Base-by-base conservation (phyloP, 2,329 filamentous ascomycete genomes). In the Trichoderma sp. region DNA sequence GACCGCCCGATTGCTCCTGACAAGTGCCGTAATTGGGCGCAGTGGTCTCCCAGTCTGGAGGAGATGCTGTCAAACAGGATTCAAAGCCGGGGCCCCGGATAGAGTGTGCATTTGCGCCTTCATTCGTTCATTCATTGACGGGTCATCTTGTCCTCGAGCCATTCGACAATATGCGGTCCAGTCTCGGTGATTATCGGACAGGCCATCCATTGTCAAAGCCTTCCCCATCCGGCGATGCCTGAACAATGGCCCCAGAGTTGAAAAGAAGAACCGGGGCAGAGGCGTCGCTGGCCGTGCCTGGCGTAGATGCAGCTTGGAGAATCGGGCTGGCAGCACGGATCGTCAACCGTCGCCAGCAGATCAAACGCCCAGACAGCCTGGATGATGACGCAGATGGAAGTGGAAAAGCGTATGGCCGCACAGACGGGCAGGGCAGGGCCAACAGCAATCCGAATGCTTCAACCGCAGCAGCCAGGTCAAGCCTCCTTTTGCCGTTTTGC, bases 401-500 rank as follows among this genome's bases (percentile, higher is more conserved):
- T 43, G 39, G 37, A 26, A 49, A 32, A 46, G 46, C 46, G 13
- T 49, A 24, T 24, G n/a, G n/a, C 46, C 46, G 46, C 46, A 49
- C 26, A 32, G 26, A 56, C 26, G 26, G n/a, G 30, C 26, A 56
- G 28, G 10, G 11, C 16, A 56, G 28, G 10, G 11, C 16, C 60
- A 64, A 64, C 52, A 49, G 43, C n/a, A 30, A 63, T 37, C n/a
- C 30, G 51, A 63, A 34, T 18, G 18, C 39, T 43, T 43, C 60
- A 64, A 39, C 49, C 14, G 28, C 59, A 26, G 32, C 16, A 32
- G 49, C 60, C 28, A 52, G 43, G 21, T 37, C 21, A 52, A 64
- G 60, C 49, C 46, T 61, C 43, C n/a, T n/a, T 21, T 16, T 34
- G 30, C 43, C 56, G 24, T n/a, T 52, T 63, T 63, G 59, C 46